Base-by-base conservation (phyloP, 306 rosid species). In the Rubus idaeus region DNA sequence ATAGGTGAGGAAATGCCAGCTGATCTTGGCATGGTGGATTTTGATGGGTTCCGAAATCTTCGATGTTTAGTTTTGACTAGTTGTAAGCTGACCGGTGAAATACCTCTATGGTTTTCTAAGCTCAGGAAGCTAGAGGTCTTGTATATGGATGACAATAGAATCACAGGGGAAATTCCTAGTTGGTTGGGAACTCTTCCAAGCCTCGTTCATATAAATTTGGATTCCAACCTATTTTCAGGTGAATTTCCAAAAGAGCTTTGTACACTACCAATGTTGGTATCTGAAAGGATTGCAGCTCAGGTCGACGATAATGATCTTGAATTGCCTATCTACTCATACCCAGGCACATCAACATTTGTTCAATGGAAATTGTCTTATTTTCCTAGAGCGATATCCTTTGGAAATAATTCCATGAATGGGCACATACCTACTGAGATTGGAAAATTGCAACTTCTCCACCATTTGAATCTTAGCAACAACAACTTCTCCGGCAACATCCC, bases 211-310 rank as follows among this genome's bases (percentile, higher is more conserved):
- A 14, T 70, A 16, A 16, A 2, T 14, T 16, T 70, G 45, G 5
- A 4, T 1, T 8, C 4, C 10, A 70, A 70, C 74, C 16, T 1
- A 0, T 4, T 70, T 49, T 70, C 74, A 0, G 74, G 45, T 35
- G 60, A 11, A 70, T 10, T 70, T 70, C 74, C 74, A 26, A 70
- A 30, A 4, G 74, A 70, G 44, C 74, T 69, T 47, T 69, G 51
- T 42, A 13, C 44, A 47, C 52, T 69, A 2, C 13, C 47, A 47
- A 44, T 58, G 12, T 51, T 69, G 40, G 23, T 26, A 69, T 46
- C 44, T 0, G 3, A 69, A 35, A 26, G 40, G 21, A 30, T 10
- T 69, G 13, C 42, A 2, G 0, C 8, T 47, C 26, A 23, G 26
- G 26, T 0, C 0, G 26, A 23, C 26, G 26, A 23, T 23, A 23